These are phyloP conservation scores for Penicillium silybi DNA, from an alignment of 495 filamentous ascomycete species.

Conservation along the genomic window DNA sequence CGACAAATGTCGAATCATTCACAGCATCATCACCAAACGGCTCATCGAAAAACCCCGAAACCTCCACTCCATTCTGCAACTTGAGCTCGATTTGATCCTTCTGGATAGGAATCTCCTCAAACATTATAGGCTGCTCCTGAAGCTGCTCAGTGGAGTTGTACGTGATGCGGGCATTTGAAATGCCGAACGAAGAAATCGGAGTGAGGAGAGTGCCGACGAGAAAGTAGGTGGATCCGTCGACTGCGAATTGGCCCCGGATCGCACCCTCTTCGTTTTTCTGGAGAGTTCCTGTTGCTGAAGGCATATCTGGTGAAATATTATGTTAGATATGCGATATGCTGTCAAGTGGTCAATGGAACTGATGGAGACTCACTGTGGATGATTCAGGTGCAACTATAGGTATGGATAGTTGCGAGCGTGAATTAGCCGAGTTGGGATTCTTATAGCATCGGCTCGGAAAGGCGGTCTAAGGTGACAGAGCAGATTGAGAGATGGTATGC, in stretches of 20 bases:
- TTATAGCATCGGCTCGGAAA: not conserved
- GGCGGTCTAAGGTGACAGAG: not conserved
- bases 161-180: conserved; percentile 3
- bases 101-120: conserved; percentile 2
- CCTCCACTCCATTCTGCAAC: conserved; percentile 4
- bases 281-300: conserved; percentile 7
- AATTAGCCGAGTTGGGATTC: not conserved
- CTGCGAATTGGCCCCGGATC: conserved; percentile 9
- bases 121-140: not conserved
- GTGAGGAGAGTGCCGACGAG: conserved; percentile 4
- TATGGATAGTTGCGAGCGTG: not conserved
- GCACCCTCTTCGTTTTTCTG: conserved; percentile 6
- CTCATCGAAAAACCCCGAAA: conserved; percentile 7
- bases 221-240: conserved; percentile 7
- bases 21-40: conserved; percentile 5
- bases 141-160: conserved; percentile 5
- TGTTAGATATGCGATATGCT: not conserved
- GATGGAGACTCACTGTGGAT: not conserved
- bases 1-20: not conserved
- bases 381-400: not conserved
- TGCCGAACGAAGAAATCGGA: conserved; percentile 2
- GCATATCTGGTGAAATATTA: not conserved
- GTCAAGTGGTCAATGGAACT: not conserved
- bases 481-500: not conserved
- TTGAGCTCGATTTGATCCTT: conserved; percentile 6